phyloP scores from a whole-genome alignment of 2,329 filamentous ascomycete genomes.

The Nemania serpens region DNA sequence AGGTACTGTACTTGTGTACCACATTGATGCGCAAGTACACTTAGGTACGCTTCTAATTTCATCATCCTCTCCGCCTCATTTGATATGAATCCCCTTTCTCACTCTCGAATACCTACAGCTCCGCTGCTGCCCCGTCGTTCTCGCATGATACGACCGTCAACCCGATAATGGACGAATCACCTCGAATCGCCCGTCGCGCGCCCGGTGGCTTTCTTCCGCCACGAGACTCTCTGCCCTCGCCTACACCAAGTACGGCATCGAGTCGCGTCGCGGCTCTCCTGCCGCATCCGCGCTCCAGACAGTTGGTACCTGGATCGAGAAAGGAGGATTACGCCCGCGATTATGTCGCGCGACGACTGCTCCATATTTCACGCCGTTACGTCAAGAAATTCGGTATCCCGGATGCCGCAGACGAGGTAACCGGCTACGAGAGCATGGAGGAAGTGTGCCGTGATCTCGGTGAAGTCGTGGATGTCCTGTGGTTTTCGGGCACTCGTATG shows the following conservation, averaged over 20 bases:
- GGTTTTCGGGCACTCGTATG: constrained; percentile 86
- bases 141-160: not conserved
- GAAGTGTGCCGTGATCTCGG: constrained; percentile 78
- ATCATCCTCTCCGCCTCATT: no score
- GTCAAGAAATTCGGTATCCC: constrained; percentile 61
- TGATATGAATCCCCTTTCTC: no score
- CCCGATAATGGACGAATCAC: constrained; percentile 33
- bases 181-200: constrained; percentile 17
- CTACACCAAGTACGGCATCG: constrained; percentile 57
- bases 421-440: constrained; percentile 63
- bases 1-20: no score
- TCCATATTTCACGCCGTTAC: constrained; percentile 61
- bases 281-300: constrained; percentile 59
- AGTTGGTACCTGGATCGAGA: constrained; percentile 59
- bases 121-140: no score
- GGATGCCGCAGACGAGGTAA: constrained; percentile 52
- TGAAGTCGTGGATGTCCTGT: constrained; percentile 76
- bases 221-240: constrained; percentile 53
- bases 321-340: constrained; percentile 65
- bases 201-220: constrained; percentile 58
- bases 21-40: no score
- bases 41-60: no score
- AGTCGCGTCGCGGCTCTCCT: constrained; percentile 47
- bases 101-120: not conserved
- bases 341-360: constrained; percentile 59